These are phyloP conservation scores for Candida coquimbonensis DNA, from an alignment of 805 yeast species.

Conservation along the genomic window DNA sequence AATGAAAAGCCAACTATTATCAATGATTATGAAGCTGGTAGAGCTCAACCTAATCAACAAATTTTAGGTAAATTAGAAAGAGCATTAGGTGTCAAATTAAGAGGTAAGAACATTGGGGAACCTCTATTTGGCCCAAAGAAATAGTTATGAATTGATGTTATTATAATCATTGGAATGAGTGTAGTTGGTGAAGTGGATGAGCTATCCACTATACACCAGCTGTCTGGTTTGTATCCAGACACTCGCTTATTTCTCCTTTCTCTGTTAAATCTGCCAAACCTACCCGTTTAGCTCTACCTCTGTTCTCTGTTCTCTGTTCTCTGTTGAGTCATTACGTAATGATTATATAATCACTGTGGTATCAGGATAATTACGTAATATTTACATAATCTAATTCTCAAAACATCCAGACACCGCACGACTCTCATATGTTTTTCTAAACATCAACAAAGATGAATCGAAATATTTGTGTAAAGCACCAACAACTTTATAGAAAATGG, in stretches of 20 bases:
- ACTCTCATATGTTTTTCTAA: not conserved
- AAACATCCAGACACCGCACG: not conserved
- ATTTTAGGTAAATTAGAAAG: constrained; percentile 87
- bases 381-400: not conserved
- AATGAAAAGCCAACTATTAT: constrained; percentile 94
- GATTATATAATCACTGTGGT: not conserved
- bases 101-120: constrained; percentile 93
- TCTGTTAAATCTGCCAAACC: too few relatives aligned
- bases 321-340: not conserved
- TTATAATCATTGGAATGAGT: not conserved
- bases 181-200: not conserved
- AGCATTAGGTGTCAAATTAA: constrained; percentile 86
- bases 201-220: too few relatives aligned
- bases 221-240: too few relatives aligned
- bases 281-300: too few relatives aligned
- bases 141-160: constrained; percentile 9
- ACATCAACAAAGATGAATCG: not conserved
- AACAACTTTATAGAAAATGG: constrained; percentile 23
- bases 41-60: constrained; percentile 96
- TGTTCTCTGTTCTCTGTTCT: too few relatives aligned
- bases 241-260: too few relatives aligned
- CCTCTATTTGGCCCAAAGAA: constrained; percentile 54
- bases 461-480: too few relatives aligned
- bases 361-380: not conserved
- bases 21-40: constrained; percentile 94